These are phyloP conservation scores for Umbellularia californica DNA, from an alignment of 164 flowering plant species.

Conservation along the genomic window DNA sequence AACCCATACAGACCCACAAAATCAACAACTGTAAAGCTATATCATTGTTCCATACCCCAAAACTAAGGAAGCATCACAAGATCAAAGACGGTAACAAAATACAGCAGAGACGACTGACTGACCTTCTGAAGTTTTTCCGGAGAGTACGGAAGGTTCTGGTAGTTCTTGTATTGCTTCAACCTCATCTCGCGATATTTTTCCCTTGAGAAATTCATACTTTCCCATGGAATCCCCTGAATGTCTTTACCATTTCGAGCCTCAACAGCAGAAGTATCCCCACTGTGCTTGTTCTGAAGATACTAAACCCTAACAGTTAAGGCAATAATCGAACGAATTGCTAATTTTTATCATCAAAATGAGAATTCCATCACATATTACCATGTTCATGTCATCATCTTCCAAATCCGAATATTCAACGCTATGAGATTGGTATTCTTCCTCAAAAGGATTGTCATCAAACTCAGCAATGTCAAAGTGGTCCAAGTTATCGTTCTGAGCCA, in stretches of 20 bases:
- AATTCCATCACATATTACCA: conserved; percentile 25
- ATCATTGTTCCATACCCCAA: neutral
- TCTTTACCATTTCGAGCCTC: conserved; percentile 91
- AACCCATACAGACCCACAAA: too few relatives aligned
- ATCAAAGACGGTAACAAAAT: neutral
- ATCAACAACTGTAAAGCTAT: too few relatives aligned
- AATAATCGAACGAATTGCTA: neutral
- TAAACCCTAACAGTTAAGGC: neutral
- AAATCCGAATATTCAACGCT: conserved; percentile 30
- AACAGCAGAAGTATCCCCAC: conserved; percentile 72
- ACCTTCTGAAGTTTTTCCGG: conserved; percentile 59
- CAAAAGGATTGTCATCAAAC: conserved; percentile 30
- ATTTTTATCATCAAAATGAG: neutral
- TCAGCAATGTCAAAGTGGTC: conserved; percentile 42
- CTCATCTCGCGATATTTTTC: conserved; percentile 74
- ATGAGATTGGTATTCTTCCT: conserved; percentile 15
- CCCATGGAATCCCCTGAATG: conserved; percentile 95
- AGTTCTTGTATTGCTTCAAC: conserved; percentile 73
- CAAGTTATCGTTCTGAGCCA: conserved; percentile 55
- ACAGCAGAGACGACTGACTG: neutral
- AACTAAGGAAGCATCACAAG: neutral
- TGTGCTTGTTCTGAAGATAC: conserved; percentile 41
- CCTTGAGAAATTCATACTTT: conserved; percentile 64
- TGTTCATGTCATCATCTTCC: conserved; percentile 45
- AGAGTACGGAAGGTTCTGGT: conserved; percentile 50